Evolutionary conservation across 2,329 filamentous ascomycete species (phyloP), one percentile per base, ranked within the genome.

Genomic region (Seiridium unicorne): DNA sequence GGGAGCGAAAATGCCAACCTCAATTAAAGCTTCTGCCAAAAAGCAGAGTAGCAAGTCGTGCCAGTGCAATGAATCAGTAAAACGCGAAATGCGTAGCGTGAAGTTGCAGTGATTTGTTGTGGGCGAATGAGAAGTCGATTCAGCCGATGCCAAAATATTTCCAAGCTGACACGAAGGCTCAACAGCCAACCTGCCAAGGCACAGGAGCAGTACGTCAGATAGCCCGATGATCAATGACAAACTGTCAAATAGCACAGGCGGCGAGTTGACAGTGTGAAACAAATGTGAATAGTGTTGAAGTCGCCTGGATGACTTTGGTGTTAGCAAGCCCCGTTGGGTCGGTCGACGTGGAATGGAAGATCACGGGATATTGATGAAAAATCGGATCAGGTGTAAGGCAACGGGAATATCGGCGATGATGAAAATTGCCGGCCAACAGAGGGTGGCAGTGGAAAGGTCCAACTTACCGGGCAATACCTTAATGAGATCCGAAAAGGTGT

Each of bases 1-100:
- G 66, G 69, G 69, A 68, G 60, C 44, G 35, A 53, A 60, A 35
- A 49, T 56, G 44, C 54, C 42, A 34, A 57, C 54, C 40, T 57
- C 34, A 35, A 35, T 51, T 34, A 18, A 32, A 32, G 46, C 32
- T 11, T 11, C 44, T 42, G 40, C 10, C 13, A 26, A 35, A 58
- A 34, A 31, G 26, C 44, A 58, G 44, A 44, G 55, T 34, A 35
- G 34, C 42, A 26, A 49, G 47, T 31, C 11, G 32, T 13, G 36
- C 51, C n/a, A 44, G 49, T 5, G 32, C 49, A 53, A 53, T 53
- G 18, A 26, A 26, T 26, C 47, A 13, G 47, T 31, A 26, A 49
- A 49, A 49, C 47, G 26, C 47, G 35, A 49, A 31, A 32, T 49
- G 18, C 18, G 32, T 26, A 32, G 47, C 47, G 47, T 18, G 44